Conservation (phyloP, 768 basidiomycete genomes). For the Mycena epipterygia region DNA sequence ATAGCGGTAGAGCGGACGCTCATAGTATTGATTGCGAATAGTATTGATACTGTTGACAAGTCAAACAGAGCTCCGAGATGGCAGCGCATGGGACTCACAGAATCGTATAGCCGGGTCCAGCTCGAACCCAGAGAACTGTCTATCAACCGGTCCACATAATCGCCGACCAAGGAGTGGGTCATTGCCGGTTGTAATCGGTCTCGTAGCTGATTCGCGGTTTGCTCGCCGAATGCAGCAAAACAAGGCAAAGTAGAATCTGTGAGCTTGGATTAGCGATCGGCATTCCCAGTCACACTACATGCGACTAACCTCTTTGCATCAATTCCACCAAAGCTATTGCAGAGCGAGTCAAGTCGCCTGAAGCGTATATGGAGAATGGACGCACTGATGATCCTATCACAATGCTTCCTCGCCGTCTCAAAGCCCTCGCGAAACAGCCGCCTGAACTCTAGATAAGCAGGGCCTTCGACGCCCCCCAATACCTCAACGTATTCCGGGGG, state of each 20-base stretch:
- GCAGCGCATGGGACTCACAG: constrained; percentile 62
- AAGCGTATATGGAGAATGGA: constrained; percentile 31
- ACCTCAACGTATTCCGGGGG: constrained; percentile 97
- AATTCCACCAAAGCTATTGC: constrained; percentile 82
- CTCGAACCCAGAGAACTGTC: constrained; percentile 92
- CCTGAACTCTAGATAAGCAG: constrained; percentile 87
- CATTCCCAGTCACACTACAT: constrained; percentile 2
- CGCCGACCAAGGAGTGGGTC: constrained; percentile 86
- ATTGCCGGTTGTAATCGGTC: constrained; percentile 95
- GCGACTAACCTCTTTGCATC: constrained; percentile 90
- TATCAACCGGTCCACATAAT: constrained; percentile 91
- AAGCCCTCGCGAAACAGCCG: constrained; percentile 93
- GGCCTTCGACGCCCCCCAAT: constrained; percentile 85
- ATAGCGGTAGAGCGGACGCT: constrained; percentile 40
- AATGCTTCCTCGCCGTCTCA: constrained; percentile 94
- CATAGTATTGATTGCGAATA: constrained; percentile 90
- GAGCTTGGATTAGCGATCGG: neutral
- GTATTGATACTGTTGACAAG: constrained; percentile 81
- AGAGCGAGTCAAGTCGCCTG: constrained; percentile 22
- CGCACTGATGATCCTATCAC: constrained; percentile 94
- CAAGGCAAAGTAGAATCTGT: constrained; percentile 92
- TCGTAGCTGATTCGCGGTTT: constrained; percentile 88
- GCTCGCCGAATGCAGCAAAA: constrained; percentile 91
- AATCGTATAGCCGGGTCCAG: constrained; percentile 97
- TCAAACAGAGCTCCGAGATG: constrained; percentile 9